Percentiles rank a stretch among this genome's conserved stretches.
Conservation (phyloP, 2,329 filamentous ascomycete species). For the Nemania sp. region DNA sequence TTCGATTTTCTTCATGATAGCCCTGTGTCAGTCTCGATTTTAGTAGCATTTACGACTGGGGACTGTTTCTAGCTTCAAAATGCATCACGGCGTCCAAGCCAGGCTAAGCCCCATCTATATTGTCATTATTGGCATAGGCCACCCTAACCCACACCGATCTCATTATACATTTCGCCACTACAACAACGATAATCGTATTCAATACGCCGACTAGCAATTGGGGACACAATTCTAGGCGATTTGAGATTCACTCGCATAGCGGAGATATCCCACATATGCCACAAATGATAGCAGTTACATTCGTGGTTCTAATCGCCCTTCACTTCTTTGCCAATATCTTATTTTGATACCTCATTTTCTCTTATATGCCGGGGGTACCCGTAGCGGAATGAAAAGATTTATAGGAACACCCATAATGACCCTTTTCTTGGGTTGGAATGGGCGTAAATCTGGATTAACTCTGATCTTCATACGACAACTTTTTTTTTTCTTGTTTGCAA, state of each 20-base stretch:
- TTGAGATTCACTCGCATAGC: conserved; percentile 21
- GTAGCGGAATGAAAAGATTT: conserved; percentile 39
- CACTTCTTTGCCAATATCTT: conserved; percentile 20
- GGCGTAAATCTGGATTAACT: conserved; percentile 41
- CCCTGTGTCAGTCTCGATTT: conserved; percentile 40
- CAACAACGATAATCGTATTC: conserved; percentile 4
- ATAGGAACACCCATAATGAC: conserved; percentile 33
- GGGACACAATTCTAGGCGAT: conserved; percentile 15
- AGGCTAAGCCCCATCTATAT: conserved; percentile 21
- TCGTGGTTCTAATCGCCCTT: conserved; percentile 15
- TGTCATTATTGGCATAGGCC: conserved; percentile 19
- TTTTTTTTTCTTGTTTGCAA: conserved; percentile 31
- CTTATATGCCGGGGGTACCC: conserved; percentile 16
- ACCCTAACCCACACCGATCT: conserved; percentile 6
- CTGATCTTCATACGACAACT: conserved; percentile 29
- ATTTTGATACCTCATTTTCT: conserved; percentile 30
- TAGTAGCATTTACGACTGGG: conserved; percentile 45
- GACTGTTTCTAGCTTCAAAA: conserved; percentile 25
- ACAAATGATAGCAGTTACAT: conserved; percentile 11
- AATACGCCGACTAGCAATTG: conserved; percentile 12
- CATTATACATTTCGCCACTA: conserved; percentile 2
- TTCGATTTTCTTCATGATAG: conserved; percentile 46
- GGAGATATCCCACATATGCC: conserved; percentile 17
- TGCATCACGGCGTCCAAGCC: conserved; percentile 27
- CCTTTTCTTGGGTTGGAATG: conserved; percentile 20